phyloP scores from a whole-genome alignment of 495 filamentous ascomycete species.

The Xanthoparmelia taractica region DNA sequence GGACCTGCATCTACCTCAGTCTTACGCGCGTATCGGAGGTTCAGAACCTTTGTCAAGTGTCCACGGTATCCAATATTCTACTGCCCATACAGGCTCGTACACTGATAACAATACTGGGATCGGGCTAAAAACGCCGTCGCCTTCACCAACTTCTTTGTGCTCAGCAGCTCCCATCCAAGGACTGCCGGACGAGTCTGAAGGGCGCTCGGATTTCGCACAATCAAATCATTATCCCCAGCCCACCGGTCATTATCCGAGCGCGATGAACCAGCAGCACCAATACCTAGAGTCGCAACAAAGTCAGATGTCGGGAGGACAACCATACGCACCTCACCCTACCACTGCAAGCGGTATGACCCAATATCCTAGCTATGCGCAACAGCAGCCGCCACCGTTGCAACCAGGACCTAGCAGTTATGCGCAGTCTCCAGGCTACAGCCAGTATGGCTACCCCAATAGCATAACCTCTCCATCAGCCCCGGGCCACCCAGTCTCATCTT shows the following conservation, averaged over 20 bases:
- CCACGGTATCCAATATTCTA: conserved; percentile 41
- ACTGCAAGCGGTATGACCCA: conserved; percentile 66
- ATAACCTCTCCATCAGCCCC: conserved; percentile 66
- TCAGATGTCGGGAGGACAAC: conserved; percentile 75
- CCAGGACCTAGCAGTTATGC: conserved; percentile 66
- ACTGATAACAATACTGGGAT: conserved; percentile 17
- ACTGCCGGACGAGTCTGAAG: conserved; percentile 20
- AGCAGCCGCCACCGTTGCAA: conserved; percentile 74
- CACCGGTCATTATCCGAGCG: conserved; percentile 11
- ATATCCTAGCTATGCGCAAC: conserved; percentile 58
- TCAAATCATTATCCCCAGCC: conserved; percentile 14
- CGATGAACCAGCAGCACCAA: conserved; percentile 73
- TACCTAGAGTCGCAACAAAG: conserved; percentile 78
- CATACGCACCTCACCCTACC: conserved; percentile 71
- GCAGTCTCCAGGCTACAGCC: conserved; percentile 54
- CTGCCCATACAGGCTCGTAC: conserved; percentile 28
- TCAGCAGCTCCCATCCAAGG: conserved; percentile 20
- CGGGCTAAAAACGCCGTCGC: conserved; percentile 34
- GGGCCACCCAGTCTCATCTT: conserved; percentile 58
- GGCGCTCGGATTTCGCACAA: conserved; percentile 21
- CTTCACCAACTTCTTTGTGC: conserved; percentile 36
- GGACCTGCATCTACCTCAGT: conserved; percentile 62
- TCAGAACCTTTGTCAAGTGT: conserved; percentile 46
- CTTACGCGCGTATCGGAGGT: conserved; percentile 39
- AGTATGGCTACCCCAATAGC: conserved; percentile 67